phyloP scores from a whole-genome alignment of 352 stramenopile genomes.

The Phytopythium oedochilum region DNA sequence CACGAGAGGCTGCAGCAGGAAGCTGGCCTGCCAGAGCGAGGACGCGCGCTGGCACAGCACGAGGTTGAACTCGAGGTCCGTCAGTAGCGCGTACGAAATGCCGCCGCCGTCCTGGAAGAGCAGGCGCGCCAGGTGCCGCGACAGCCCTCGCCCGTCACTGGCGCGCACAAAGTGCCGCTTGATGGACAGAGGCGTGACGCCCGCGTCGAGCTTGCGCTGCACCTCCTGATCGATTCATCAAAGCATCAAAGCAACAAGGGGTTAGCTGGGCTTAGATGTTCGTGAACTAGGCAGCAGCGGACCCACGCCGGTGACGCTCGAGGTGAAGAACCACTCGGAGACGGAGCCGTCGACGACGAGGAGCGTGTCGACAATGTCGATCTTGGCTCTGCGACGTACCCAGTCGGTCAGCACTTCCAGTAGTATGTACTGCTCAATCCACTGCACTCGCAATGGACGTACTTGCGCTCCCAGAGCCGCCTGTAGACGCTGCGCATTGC shows the following conservation, averaged over 20 bases:
- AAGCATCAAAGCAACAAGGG: too few relatives aligned
- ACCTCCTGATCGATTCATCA: constrained; percentile 24
- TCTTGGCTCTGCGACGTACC: constrained; percentile 36
- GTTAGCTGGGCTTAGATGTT: too few relatives aligned
- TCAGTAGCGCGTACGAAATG: constrained; percentile 33
- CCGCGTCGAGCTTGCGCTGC: constrained; percentile 33
- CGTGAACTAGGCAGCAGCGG: too few relatives aligned
- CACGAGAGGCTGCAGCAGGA: constrained; percentile 49
- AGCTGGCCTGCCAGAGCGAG: constrained; percentile 31
- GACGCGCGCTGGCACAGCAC: constrained; percentile 41
- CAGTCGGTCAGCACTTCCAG: too few relatives aligned
- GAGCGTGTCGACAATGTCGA: constrained; percentile 59
- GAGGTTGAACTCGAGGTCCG: constrained; percentile 52
- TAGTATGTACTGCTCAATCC: too few relatives aligned
- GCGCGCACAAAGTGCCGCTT: constrained; percentile 34
- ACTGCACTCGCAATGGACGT: too few relatives aligned
- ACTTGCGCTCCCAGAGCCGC: constrained; percentile 59
- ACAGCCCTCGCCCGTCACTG: constrained; percentile 13
- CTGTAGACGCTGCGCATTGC: constrained; percentile 32
- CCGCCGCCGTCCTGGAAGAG: constrained; percentile 36
- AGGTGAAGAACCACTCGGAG: constrained; percentile 62
- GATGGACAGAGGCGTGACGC: constrained; percentile 32
- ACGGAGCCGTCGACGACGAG: constrained; percentile 36
- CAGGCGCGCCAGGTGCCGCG: constrained; percentile 9
- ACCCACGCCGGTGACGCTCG: constrained; percentile 39